Base-by-base conservation (phyloP, 1,284 basidiomycete genomes). In the Caloboletus inedulis region DNA sequence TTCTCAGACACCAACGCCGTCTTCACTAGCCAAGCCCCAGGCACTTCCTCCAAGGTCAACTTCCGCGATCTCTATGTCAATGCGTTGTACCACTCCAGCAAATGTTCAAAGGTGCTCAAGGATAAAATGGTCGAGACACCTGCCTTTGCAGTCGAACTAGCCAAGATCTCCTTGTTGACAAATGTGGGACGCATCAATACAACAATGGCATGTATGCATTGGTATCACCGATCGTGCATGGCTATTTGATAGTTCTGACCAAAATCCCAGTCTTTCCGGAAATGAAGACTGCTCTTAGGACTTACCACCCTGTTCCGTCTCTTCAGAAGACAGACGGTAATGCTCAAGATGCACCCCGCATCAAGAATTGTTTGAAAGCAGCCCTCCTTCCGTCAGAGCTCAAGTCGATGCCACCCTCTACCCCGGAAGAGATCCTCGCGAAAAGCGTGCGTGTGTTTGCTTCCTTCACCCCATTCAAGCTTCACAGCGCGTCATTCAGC, bases 131-230 rank as follows among this genome's bases (percentile, higher is more conserved):
- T 82, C 42, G 86, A 89, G 51, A 87, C 82, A 2, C 87, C 88
- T 31, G 81, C 82, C 16, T 95, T 92, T 68, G 88, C 84, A 3
- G 75, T 85, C 51, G 91, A 93, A 69, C 84, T 93, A 59, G 88
- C 84, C 47, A 94, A 90, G 74, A 81, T 94, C 41, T 88, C 89
- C 39, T 75, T 96, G 27, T 77, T 96, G 42, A 90, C 93, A 46
- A 96, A 96, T 63, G 87, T 94, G 45, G 93, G 93, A n/a, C 78
- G 92, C 52, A 91, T 96, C 69, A 96, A 95, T 66, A 95, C 93
- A 23, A 95, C 94, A 30, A 87, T 94, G 80, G 93, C 93, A 53
- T 95, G 90, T 92, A 64, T 55, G 60, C 62, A 58, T 53, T 49
- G 13, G 42, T 51, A 47, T 50, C 45, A 53, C 53, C 10, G 51